These are phyloP conservation scores for Colletotrichum salicis DNA, from an alignment of 2,329 filamentous ascomycete genomes.

Conservation along the genomic window DNA sequence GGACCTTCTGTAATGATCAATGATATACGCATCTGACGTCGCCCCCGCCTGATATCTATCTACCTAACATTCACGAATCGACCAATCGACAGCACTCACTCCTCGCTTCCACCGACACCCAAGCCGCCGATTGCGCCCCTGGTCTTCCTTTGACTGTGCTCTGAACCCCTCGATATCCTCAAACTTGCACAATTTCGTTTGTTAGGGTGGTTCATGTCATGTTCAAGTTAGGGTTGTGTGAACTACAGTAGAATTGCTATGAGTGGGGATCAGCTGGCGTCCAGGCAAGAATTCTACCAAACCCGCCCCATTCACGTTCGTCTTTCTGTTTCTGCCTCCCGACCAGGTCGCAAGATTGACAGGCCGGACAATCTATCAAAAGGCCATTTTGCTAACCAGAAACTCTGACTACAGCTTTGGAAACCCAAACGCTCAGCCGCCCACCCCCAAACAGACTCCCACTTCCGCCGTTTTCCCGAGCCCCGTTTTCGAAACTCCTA, in stretches of 20 bases:
- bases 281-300: conserved; percentile 57
- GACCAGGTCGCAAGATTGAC: conserved; percentile 24
- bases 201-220: conserved; percentile 34
- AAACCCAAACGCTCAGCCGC: conserved; percentile 70
- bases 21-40: conserved; percentile 35
- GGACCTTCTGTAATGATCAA: conserved; percentile 37
- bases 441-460: conserved; percentile 68
- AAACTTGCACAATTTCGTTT: conserved; percentile 12
- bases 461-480: conserved; percentile 64
- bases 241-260: conserved; percentile 61
- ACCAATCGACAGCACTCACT: conserved; percentile 13
- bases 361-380: conserved; percentile 26
- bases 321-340: conserved; percentile 35
- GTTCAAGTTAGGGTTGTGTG: conserved; percentile 36
- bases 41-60: conserved; percentile 20
- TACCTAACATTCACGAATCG: conserved; percentile 19
- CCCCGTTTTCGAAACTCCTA: conserved; percentile 68
- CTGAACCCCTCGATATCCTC: background rate
- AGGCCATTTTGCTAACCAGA: conserved; percentile 48
- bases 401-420: conserved; percentile 63
- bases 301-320: conserved; percentile 30
- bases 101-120: background rate
- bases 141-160: background rate
- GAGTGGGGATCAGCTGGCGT: conserved; percentile 68
- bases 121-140: conserved; percentile 2